These are phyloP conservation scores for Raffaelea deltoideospora DNA, from an alignment of 2,329 filamentous ascomycete genomes.

Conservation along the genomic window DNA sequence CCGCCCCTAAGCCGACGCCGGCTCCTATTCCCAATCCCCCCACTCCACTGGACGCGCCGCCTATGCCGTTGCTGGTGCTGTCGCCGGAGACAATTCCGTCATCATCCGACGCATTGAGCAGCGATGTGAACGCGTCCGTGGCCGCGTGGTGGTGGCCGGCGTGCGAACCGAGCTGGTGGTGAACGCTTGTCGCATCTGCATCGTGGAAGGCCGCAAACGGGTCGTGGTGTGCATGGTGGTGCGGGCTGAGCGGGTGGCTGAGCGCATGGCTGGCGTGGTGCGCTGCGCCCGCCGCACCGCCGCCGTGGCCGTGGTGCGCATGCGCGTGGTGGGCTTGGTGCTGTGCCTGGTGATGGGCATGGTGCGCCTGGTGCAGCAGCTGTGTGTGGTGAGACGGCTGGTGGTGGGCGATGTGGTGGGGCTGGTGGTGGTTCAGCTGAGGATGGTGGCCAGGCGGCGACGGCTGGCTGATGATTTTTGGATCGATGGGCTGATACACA, in stretches of 20 bases:
- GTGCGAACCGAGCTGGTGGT: slow-evolving; percentile 8
- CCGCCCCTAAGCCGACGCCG: too few relatives aligned
- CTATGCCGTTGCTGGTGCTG: neutral
- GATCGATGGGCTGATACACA: slow-evolving; percentile 38
- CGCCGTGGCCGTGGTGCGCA: neutral
- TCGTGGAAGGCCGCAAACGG: slow-evolving; percentile 22
- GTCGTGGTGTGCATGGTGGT: slow-evolving; percentile 10
- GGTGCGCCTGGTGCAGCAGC: neutral
- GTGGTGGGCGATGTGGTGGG: neutral
- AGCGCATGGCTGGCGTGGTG: neutral
- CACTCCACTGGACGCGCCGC: neutral
- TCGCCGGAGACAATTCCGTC: slow-evolving; percentile 7
- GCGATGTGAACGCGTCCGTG: slow-evolving; percentile 34
- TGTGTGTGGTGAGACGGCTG: neutral
- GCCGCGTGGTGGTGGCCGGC: slow-evolving; percentile 20
- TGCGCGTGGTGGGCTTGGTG: neutral
- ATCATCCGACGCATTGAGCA: slow-evolving; percentile 32
- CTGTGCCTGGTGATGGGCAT: neutral
- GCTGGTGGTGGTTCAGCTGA: slow-evolving; percentile 7
- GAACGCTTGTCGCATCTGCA: slow-evolving; percentile 17
- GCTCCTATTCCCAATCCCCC: too few relatives aligned
- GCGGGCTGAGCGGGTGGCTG: slow-evolving; percentile 11
- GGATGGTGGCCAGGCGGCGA: slow-evolving; percentile 14
- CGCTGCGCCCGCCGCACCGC: neutral
- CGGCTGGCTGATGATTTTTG: slow-evolving; percentile 38